Evolutionary conservation across 2,329 filamentous ascomycete species (phyloP).

Genomic region (Dichotomopilus funicola): DNA sequence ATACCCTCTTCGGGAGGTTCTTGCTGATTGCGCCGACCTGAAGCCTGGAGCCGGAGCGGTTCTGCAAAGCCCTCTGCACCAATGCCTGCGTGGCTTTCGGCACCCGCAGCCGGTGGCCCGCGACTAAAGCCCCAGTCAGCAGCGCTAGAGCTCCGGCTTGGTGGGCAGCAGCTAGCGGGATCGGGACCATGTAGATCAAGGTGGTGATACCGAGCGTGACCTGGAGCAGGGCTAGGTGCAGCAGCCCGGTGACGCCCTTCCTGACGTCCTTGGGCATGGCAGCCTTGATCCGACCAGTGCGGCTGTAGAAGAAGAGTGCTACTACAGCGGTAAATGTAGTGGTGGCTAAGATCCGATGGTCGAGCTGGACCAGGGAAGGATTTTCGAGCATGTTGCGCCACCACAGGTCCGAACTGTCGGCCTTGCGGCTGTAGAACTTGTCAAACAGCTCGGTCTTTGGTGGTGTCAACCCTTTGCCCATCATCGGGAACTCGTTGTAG

Average conservation of each 20-base stretch:
- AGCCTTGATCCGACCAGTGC: conserved; percentile 52
- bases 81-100: conserved; percentile 58
- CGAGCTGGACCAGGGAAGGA: conserved; percentile 87
- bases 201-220: conserved; percentile 83
- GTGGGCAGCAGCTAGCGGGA: conserved; percentile 79
- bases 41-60: neutral
- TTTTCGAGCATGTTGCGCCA: conserved; percentile 99
- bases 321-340: conserved; percentile 81
- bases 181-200: conserved; percentile 88
- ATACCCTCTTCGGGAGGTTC: conserved; percentile 11
- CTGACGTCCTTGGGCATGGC: conserved; percentile 57
- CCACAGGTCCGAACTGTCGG: conserved; percentile 76
- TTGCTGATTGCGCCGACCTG: conserved; percentile 5
- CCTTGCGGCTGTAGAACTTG: conserved; percentile 72
- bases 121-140: conserved; percentile 71
- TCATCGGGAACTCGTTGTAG: conserved; percentile 97
- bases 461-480: conserved; percentile 79
- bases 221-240: conserved; percentile 77
- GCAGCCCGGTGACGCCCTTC: conserved; percentile 68
- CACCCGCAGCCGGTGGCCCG: conserved; percentile 71
- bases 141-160: conserved; percentile 86
- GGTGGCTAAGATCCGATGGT: conserved; percentile 87
- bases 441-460: conserved; percentile 79
- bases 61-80: conserved; percentile 44
- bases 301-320: conserved; percentile 72